Evolutionary conservation across 768 basidiomycete genomes (phyloP).

Genomic region (Melanogaster broomeanus): DNA sequence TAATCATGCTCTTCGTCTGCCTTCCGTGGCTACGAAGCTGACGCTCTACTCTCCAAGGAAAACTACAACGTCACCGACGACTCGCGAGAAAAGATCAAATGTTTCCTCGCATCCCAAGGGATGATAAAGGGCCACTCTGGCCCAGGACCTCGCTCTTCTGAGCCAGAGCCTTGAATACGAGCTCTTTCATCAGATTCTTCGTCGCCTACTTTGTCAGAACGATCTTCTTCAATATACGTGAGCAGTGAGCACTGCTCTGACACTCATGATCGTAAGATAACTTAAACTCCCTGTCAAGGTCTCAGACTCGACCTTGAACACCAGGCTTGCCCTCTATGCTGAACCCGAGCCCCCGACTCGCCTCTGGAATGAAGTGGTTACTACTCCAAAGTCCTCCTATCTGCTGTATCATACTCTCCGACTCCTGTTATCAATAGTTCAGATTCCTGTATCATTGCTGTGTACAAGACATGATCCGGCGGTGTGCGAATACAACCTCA

Average conservation of each 20-base stretch:
- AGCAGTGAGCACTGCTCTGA: slow-evolving; percentile 27
- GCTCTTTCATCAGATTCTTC: slow-evolving; percentile 44
- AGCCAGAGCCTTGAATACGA: slow-evolving; percentile 58
- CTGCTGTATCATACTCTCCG: slow-evolving; percentile 30
- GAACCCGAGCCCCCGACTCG: slow-evolving; percentile 33
- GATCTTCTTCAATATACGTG: slow-evolving; percentile 33
- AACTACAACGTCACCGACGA: slow-evolving; percentile 63
- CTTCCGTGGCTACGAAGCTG: slow-evolving; percentile 4
- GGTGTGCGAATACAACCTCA: too few relatives aligned
- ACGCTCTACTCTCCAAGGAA: slow-evolving; percentile 54
- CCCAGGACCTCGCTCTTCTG: slow-evolving; percentile 57
- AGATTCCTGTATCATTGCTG: slow-evolving; percentile 70
- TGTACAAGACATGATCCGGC: too few relatives aligned
- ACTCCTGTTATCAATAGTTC: slow-evolving; percentile 51
- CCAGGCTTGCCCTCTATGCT: slow-evolving; percentile 32
- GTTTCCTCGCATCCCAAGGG: slow-evolving; percentile 75
- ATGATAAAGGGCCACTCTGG: slow-evolving; percentile 90
- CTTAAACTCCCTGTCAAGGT: background rate
- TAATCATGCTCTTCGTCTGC: slow-evolving; percentile 30
- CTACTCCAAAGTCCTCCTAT: slow-evolving; percentile 31
- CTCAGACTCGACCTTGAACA: background rate
- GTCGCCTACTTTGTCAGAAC: slow-evolving; percentile 48
- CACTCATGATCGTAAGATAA: slow-evolving; percentile 27
- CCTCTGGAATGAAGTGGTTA: slow-evolving; percentile 32
- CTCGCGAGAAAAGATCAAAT: slow-evolving; percentile 79